These are phyloP conservation scores for Rhodofomes roseus DNA, from an alignment of 1,284 basidiomycete genomes.

Conservation along the genomic window DNA sequence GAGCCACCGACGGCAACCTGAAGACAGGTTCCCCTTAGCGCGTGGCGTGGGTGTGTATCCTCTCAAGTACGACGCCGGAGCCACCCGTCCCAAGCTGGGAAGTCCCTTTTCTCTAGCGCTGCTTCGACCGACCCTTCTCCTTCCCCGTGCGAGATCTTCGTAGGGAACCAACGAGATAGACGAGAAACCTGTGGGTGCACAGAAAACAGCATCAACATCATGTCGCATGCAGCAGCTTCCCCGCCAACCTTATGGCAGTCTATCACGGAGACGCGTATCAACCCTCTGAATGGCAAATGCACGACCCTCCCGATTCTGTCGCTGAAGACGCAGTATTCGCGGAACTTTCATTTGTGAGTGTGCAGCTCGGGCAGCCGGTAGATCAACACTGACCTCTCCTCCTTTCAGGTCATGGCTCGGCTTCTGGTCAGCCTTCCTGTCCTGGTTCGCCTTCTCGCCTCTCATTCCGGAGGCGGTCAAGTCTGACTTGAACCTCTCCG, in stretches of 20 bases:
- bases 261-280: slow-evolving; percentile 31
- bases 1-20: no score
- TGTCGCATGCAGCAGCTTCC: neutral
- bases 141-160: no score
- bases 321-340: slow-evolving; percentile 47
- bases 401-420: slow-evolving; percentile 39
- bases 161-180: neutral
- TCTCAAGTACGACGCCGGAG: no score
- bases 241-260: slow-evolving; percentile 8
- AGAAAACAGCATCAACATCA: neutral
- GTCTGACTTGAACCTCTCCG: slow-evolving; percentile 48
- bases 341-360: slow-evolving; percentile 48
- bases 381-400: neutral
- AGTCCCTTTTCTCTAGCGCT: no score
- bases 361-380: neutral
- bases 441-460: slow-evolving; percentile 68
- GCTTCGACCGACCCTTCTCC: no score
- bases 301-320: slow-evolving; percentile 54
- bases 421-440: slow-evolving; percentile 45
- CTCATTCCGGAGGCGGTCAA: slow-evolving; percentile 60
- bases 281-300: slow-evolving; percentile 53
- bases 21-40: no score
- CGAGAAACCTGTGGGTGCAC: neutral
- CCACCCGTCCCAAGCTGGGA: no score
- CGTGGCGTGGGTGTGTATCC: no score